phyloP scores from a whole-genome alignment of 169 alveolate species.

The Eimeria maxima region DNA sequence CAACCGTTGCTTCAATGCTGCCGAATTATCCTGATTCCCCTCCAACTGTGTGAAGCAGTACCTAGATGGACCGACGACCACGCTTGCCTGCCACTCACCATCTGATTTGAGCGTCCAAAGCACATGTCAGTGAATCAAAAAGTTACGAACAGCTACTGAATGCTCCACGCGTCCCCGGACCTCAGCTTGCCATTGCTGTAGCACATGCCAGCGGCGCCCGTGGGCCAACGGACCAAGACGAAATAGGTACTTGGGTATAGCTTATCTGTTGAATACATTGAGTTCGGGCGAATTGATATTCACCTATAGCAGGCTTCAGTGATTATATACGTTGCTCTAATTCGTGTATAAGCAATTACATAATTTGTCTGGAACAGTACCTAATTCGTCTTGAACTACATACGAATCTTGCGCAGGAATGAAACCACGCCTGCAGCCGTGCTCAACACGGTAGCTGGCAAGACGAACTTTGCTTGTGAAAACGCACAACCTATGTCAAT shows the following conservation, averaged over 20 bases:
- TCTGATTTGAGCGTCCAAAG: not conserved
- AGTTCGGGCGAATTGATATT: not conserved
- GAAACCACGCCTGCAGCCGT: not conserved
- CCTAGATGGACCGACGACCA: not conserved
- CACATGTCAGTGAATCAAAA: not conserved
- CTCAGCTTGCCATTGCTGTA: not conserved
- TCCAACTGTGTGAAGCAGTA: not conserved
- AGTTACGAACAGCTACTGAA: not conserved
- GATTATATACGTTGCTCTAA: not conserved
- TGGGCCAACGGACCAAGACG: not conserved
- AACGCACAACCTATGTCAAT: not conserved
- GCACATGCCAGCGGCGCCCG: not conserved
- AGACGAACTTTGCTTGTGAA: not conserved
- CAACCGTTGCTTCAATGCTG: not conserved
- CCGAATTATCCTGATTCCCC: not conserved
- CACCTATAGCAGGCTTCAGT: not conserved
- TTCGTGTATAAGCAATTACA: too few relatives aligned
- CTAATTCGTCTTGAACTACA: too few relatives aligned
- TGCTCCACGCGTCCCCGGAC: not conserved
- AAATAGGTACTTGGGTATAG: too few relatives aligned
- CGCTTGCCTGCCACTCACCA: not conserved
- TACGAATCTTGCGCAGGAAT: not conserved
- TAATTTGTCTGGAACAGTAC: too few relatives aligned
- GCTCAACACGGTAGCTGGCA: not conserved
- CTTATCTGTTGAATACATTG: not conserved